phyloP scores from a whole-genome alignment of 306 rosid genomes.

The Begonia peltatifolia region DNA sequence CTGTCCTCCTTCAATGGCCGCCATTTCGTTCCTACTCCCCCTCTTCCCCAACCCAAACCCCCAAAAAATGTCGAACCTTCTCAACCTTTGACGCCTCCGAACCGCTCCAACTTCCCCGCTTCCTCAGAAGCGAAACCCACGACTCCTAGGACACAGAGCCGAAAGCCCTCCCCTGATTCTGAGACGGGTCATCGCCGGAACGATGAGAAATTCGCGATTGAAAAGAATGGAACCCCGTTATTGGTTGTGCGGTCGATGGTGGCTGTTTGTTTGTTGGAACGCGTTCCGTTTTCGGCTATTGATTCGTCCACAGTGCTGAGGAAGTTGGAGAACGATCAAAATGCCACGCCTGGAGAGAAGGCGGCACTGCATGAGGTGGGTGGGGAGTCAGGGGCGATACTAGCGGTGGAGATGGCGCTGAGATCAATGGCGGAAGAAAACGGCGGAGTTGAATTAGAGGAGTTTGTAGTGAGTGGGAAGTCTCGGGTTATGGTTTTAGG shows the following conservation, averaged over 20 bases:
- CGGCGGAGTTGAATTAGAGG: constrained; percentile 76
- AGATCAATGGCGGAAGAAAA: constrained; percentile 80
- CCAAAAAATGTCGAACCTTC: constrained; percentile 6
- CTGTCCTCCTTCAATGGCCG: constrained; percentile 66
- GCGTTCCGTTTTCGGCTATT: constrained; percentile 71
- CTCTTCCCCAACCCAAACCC: constrained; percentile 36
- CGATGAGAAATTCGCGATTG: constrained; percentile 14
- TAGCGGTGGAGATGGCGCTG: constrained; percentile 90
- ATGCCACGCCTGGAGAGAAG: constrained; percentile 39
- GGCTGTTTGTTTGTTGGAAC: constrained; percentile 55
- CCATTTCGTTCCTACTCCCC: constrained; percentile 65
- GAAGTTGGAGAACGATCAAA: constrained; percentile 66
- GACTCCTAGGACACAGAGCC: constrained; percentile 20
- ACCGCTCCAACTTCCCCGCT: constrained; percentile 8
- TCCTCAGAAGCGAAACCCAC: constrained; percentile 16
- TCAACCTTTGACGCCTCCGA: constrained; percentile 13
- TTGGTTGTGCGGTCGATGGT: constrained; percentile 73
- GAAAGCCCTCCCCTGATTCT: constrained; percentile 9
- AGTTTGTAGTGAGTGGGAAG: constrained; percentile 82
- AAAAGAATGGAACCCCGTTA: constrained; percentile 43
- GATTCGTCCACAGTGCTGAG: constrained; percentile 82
- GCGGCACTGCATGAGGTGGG: constrained; percentile 68
- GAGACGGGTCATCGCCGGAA: constrained; percentile 12
- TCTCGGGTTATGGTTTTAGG: constrained; percentile 71
- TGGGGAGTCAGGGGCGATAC: constrained; percentile 63